Evolutionary conservation across 2,329 filamentous ascomycete genomes (phyloP), one percentile per base, ranked within the genome.

Genomic region (Cladobotryum mycophilum): DNA sequence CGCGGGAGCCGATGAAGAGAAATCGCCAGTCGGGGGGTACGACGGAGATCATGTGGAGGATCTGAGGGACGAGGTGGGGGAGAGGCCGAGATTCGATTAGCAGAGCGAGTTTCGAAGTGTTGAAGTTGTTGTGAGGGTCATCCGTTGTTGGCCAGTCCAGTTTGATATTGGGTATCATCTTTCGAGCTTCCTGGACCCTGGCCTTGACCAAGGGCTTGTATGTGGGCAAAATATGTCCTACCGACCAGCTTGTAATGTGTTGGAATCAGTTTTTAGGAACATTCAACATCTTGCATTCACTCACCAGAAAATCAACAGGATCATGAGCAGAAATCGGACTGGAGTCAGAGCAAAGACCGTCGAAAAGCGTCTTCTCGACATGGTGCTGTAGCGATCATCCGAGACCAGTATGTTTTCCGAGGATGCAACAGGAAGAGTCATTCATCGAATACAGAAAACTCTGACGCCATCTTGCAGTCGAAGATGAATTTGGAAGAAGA

Each of bases 1-100:
- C 64, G 34, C 71, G 67, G 33, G 76, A 74, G 48, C 78, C 77
- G 70, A 80, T 76, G 66, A 80, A 80, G 38, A 72, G 70, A 64
- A 80, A 79, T 33, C 72, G 73, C 78, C 78, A 81, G 64, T 80
- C 77, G 1, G 76, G 73, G 3, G 78, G 78, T 2, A 81, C 72
- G 15, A 80, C 75, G 3, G 73, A 68, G 55, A 79, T 79, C 66
- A 80, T 78, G 60, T 81, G 78, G 30, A 80, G 67, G 60, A 80
- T 67, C 37, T 78, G 66, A 2, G 78, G 76, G 2, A 75, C 75
- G 41, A 81, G 70, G 51, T 73, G 67, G 4, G 76, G 71, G 34
- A 71, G 67, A 1, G 72, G 59, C 1, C 78, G 73, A 61, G 74
- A 73, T 61, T 81, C 78, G 53, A 82, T 73, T n/a, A 82, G 68